Evolutionary conservation across 139 green algal species (phyloP), one percentile per base, ranked within the genome.

Genomic region (Auxenochlorella protothecoides): DNA sequence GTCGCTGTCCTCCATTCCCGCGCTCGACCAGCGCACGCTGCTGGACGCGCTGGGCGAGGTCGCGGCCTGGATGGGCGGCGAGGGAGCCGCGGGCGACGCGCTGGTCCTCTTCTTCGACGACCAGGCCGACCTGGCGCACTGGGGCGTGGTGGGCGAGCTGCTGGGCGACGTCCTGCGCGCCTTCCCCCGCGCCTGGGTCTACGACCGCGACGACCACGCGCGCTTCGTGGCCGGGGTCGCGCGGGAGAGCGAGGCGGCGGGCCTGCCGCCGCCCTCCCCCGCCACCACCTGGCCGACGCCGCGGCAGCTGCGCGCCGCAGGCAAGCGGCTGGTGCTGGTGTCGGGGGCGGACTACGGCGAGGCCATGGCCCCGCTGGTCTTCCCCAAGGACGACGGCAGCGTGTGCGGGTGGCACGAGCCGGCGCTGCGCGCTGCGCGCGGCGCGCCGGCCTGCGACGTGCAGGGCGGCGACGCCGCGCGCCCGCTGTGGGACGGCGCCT

Each of bases 31-130:
- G 79, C 76, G 88, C 64, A 74, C 68, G 14, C 66, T 89, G 12
- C 70, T 74, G 4, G 74, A 80, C 15, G 83, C 83, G 3, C 55
- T 92, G 71, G 16, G 57, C 55, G 86, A 91, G 70, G 65, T 92
- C 54, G 16, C n/a, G 5, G 71, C 53, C 10, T 92, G 86, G 86
- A 80, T 92, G 74, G 56, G 75, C 10, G 12, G 55, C 6, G 70
- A 79, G 3, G 69, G 61, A 4, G 83, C 82, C 53, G 10, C 72
- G 55, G 53, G 74, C 6, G 82, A 90, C 68, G 81, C 90, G 14
- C 10, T 91, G 51, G 70, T 89, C 55, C 61, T 91, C 9, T 91
- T 81, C 71, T 79, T 91, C 61, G 87, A 91, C 66, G 75, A 91
- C 65, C 80, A 92, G 69, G 54, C 60, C 3, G 79, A 91, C 70